Conservation (phyloP, 306 rosid species). For the Arachis hypogaea region DNA sequence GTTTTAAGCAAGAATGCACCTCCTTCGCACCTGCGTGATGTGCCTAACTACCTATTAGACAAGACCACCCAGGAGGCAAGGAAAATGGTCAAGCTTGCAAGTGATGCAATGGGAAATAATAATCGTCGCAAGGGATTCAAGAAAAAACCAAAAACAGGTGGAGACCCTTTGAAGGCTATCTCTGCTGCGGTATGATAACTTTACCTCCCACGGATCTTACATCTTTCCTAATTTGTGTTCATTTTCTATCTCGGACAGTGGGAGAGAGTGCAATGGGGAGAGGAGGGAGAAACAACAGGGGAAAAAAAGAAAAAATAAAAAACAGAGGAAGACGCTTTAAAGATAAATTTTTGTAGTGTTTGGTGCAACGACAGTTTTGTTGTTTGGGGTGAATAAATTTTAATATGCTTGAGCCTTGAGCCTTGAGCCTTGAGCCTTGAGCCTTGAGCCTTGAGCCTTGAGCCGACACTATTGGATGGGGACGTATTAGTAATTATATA, state of each 20-base stretch:
- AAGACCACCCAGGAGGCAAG: constrained; percentile 81
- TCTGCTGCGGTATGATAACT: constrained; percentile 50
- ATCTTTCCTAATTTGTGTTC: constrained; percentile 10
- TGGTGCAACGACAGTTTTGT: neutral
- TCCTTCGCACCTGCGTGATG: constrained; percentile 77
- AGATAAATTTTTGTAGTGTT: neutral
- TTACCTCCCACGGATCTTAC: neutral
- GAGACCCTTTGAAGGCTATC: constrained; percentile 67
- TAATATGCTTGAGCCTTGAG: no score
- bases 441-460: no score
- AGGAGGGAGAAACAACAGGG: no score
- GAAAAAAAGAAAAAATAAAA: neutral
- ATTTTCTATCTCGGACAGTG: neutral
- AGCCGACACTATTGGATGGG: no score
- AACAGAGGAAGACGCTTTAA: neutral
- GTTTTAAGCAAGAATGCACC: constrained; percentile 88
- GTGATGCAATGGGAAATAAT: constrained; percentile 71
- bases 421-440: no score
- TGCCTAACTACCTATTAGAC: constrained; percentile 85
- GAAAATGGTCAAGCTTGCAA: constrained; percentile 67
- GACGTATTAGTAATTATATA: no score
- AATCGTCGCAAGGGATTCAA: constrained; percentile 48
- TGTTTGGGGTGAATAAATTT: neutral
- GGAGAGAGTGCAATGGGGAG: neutral
- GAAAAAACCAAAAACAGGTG: constrained; percentile 54